These are phyloP conservation scores for Amesomyces nigricolor DNA, from an alignment of 2,329 filamentous ascomycete genomes.

Conservation along the genomic window DNA sequence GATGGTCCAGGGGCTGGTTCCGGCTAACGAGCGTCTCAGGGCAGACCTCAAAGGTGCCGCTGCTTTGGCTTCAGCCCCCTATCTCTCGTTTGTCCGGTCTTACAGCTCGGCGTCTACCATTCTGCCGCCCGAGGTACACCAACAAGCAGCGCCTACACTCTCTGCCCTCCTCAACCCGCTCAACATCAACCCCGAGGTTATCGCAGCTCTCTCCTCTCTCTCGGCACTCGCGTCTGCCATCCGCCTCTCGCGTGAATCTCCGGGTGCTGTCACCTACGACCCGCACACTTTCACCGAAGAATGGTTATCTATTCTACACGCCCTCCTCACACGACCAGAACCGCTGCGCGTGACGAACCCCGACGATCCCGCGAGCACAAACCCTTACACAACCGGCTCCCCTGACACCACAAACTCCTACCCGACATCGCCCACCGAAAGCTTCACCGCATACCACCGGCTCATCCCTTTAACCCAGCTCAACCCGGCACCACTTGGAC, in stretches of 20 bases:
- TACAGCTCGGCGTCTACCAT: conserved; percentile 25
- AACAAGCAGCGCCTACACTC: conserved; percentile 18
- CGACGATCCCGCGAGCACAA: neutral
- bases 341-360: conserved; percentile 25
- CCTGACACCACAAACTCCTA: neutral
- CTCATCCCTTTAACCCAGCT: conserved; percentile 17
- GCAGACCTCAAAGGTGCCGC: conserved; percentile 35
- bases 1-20: neutral
- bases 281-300: conserved; percentile 32
- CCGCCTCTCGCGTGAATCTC: conserved; percentile 20
- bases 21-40: conserved; percentile 22
- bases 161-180: conserved; percentile 24
- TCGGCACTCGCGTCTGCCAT: conserved; percentile 28
- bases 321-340: conserved; percentile 27
- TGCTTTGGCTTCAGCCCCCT: conserved; percentile 30
- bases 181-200: conserved; percentile 23
- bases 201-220: conserved; percentile 26
- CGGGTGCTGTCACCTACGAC: conserved; percentile 24
- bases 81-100: conserved; percentile 29
- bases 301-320: conserved; percentile 29
- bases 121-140: conserved; percentile 20
- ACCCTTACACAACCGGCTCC: conserved; percentile 15
- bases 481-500: conserved; percentile 7
- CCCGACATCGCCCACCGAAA: conserved; percentile 14
- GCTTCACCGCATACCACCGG: conserved; percentile 26